Percentiles rank a stretch among this genome's conserved stretches.
These are phyloP conservation scores for Verticillium tricorpus DNA, from an alignment of 2,329 filamentous ascomycete species.

Conservation along the genomic window DNA sequence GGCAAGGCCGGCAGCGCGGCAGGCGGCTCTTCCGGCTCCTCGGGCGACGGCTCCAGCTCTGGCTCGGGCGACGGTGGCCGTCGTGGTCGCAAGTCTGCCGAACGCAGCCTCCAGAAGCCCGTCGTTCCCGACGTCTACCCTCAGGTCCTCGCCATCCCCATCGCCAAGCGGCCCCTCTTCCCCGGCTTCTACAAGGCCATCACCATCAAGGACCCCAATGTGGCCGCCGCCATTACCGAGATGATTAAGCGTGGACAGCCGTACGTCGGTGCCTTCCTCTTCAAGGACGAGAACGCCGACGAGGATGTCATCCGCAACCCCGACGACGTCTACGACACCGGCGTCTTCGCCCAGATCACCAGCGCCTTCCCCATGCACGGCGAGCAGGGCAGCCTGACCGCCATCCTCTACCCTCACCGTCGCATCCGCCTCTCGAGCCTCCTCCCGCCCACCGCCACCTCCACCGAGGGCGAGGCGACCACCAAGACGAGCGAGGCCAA, in stretches of 20 bases:
- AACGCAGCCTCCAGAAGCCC: constrained; percentile 79
- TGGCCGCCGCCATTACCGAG: constrained; percentile 87
- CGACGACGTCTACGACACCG: constrained; percentile 91
- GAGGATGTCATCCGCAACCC: constrained; percentile 87
- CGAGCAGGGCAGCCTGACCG: constrained; percentile 80
- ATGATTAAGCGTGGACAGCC: constrained; percentile 96
- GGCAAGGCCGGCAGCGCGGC: constrained; percentile 40
- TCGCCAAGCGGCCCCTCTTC: constrained; percentile 88
- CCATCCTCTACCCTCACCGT: constrained; percentile 92
- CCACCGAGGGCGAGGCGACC: constrained; percentile 25
- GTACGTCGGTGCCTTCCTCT: constrained; percentile 93
- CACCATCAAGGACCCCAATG: constrained; percentile 88
- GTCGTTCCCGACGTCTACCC: constrained; percentile 93
- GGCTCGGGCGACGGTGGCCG: constrained; percentile 55
- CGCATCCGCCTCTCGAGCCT: constrained; percentile 86
- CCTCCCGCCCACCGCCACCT: constrained; percentile 59
- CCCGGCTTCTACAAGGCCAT: constrained; percentile 99
- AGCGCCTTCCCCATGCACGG: constrained; percentile 90
- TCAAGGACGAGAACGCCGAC: constrained; percentile 93
- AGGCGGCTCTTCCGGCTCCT: constrained; percentile 41
- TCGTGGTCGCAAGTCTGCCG: constrained; percentile 67
- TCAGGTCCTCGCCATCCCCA: constrained; percentile 95
- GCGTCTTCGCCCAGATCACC: constrained; percentile 96
- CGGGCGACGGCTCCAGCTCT: constrained; percentile 47
- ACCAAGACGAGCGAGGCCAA: constrained; percentile 48